Percentiles rank a stretch among this genome's conserved stretches.
phyloP scores from a whole-genome alignment of 2,329 filamentous ascomycete genomes.

The Grosmannia serpens region DNA sequence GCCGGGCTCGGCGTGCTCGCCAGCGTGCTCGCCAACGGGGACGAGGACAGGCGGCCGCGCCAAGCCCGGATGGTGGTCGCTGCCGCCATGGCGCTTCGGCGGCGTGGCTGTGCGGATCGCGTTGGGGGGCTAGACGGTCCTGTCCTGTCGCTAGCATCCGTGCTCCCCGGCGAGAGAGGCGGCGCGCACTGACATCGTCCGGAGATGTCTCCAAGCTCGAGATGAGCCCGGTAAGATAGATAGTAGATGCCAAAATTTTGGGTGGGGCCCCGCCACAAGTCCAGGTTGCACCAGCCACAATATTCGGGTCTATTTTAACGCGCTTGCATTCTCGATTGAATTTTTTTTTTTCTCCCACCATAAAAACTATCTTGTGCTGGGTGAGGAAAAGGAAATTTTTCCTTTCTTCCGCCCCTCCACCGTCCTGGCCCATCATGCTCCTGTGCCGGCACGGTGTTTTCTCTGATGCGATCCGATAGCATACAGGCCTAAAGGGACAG shows the following conservation, averaged over 20 bases:
- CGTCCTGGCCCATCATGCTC: slow-evolving; percentile 9
- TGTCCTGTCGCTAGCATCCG: not conserved
- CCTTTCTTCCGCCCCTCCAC: not conserved
- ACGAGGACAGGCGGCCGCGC: not conserved
- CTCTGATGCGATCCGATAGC: slow-evolving; percentile 11
- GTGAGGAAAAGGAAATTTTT: not conserved
- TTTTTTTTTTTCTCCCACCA: not conserved
- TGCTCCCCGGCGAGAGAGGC: not conserved
- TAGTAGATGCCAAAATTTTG: not conserved
- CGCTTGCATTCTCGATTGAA: not conserved
- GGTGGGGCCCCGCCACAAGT: not conserved
- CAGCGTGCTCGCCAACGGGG: not conserved
- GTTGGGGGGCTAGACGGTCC: too few species aligned
- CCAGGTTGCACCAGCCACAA: not conserved
- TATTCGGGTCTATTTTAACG: not conserved
- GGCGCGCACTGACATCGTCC: not conserved
- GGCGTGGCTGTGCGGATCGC: too few species aligned
- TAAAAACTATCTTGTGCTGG: not conserved
- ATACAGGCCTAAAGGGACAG: not conserved
- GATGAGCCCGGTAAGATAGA: too few species aligned
- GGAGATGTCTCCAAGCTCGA: not conserved
- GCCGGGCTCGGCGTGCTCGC: too few species aligned
- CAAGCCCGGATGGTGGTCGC: not conserved
- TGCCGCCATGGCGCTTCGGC: not conserved
- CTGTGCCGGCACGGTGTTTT: slow-evolving; percentile 4